Base-by-base conservation (phyloP, 179 eudicot genomes). In the Sideroxylon spinosum region DNA sequence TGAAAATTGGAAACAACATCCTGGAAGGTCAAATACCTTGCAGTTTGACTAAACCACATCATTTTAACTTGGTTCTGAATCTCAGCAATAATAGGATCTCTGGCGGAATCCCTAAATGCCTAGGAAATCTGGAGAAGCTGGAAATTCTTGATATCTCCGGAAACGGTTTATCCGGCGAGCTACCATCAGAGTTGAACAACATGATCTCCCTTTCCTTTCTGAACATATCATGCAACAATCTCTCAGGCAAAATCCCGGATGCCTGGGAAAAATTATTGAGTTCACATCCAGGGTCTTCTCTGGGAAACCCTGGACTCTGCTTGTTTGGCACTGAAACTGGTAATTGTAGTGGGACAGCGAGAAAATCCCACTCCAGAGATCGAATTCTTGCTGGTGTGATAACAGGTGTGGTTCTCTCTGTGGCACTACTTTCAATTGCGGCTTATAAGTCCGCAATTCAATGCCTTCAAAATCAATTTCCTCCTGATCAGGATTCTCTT, bases 1-100 rank as follows among this genome's bases (percentile, higher is more conserved):
- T 80, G 59, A 72, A 80, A 67, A 78, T 80, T 26, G 82, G 82
- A 44, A 53, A 68, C 61, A 80, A 80, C 75, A 74, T 74, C 79
- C 79, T 80, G 32, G 82, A 75, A 75, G 79, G 79, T 17, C 16
- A 75, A 3, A 56, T 80, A 62, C 82, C 82, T 0, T 80, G 79
- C 49, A 69, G 82, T 63, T 50, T 75, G 60, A 28, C 79, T 17
- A 59, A 75, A 56, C 78, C 75, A 46, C 75, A 59, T 37, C 69
- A 80, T 9, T 69, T 75, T 46, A 56, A 67, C 37, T 57, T 17
- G 20, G 71, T 75, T 57, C 73, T 80, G 17, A 80, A 80, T 59
- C 55, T 80, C 6, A 80, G 82, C 75, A 74, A 55, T 10, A 80
- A 80, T 53, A 75, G 78, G 68, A 61, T 80, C 28, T 65, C 75